Evolutionary conservation across 495 filamentous ascomycete genomes (phyloP), one percentile per base, ranked within the genome.

Genomic region (Aspergillus bridgeri): DNA sequence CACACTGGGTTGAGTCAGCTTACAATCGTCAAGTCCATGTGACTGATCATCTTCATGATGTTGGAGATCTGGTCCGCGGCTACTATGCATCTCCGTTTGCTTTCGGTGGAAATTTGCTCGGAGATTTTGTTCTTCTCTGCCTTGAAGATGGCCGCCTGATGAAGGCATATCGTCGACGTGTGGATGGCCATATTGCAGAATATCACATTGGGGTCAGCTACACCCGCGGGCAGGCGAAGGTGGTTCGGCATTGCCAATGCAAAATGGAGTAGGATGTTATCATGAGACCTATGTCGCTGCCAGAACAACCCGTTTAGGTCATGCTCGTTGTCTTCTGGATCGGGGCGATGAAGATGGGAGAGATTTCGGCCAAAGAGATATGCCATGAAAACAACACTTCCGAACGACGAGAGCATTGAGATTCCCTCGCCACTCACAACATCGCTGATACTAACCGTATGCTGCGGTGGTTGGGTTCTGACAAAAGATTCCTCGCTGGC

Each of bases 171-270:
- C 2, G 91, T 94, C 2, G 92, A 95, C 0, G 94, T 96, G 66
- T 98, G 94, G 33, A 98, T 91, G 65, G 88, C 89, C 89, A 98
- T 96, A 59, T 98, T 98, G 29, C 89, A 86, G 65, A 97, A 98
- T 19, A 99, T 86, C 51, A 95, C 86, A 63, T 97, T 99, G 7
- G 91, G 78, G 68, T 95, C 87, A 11, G 75, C 71, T 45, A 96
- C 78, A 0, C 89, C 92, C 43, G 69, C 70, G 3, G 95, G 92
- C 27, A 99, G 78, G 60, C 92, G 87, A 15, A 99, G 81, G 61
- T 89, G 79, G n/a, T 81, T 82, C 0, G 94, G 94, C 50, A 99
- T 79, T 22, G 88, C 88, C 13, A 98, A 80, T 4, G 91, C 84
- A 6, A 89, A 92, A 63, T 92, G 92, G 48, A 93, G 81, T 5